Percentiles rank a stretch among this genome's conserved stretches.
Evolutionary conservation across 2,329 filamentous ascomycete genomes (phyloP).

Genomic region (Fusarium xylarioides): DNA sequence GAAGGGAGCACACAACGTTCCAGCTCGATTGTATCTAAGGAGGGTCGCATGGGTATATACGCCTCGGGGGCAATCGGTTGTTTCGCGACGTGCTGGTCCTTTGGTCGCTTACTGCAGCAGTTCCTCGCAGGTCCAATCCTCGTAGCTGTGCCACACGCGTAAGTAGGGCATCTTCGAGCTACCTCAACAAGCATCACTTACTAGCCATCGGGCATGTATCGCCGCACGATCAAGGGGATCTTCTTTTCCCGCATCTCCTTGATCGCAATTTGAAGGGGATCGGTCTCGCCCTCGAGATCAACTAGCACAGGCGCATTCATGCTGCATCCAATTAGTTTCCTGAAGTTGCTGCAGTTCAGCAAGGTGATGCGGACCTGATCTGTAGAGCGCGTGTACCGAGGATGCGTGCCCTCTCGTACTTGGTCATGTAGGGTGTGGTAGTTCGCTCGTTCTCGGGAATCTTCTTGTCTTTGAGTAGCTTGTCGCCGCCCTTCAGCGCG

Average conservation of each 20-base stretch:
- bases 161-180: neutral
- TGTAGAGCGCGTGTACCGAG: constrained; percentile 92
- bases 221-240: constrained; percentile 92
- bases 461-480: constrained; percentile 80
- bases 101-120: constrained; percentile 67
- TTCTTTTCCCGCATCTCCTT: constrained; percentile 99
- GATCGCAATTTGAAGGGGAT: constrained; percentile 95
- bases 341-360: neutral
- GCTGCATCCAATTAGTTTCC: constrained; percentile 57
- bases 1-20: constrained; percentile 28
- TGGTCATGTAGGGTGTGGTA: constrained; percentile 99
- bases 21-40: constrained; percentile 40
- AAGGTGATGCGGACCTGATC: constrained; percentile 75
- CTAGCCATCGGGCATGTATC: constrained; percentile 97
- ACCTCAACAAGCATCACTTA: constrained; percentile 58
- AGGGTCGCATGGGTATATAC: constrained; percentile 40
- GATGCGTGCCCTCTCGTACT: constrained; percentile 95
- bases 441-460: constrained; percentile 87
- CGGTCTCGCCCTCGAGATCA: constrained; percentile 96
- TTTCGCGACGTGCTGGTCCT: constrained; percentile 18
- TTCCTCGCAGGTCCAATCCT: constrained; percentile 99
- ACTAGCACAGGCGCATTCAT: constrained; percentile 98
- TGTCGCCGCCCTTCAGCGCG: constrained; percentile 61
- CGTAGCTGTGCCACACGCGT: constrained; percentile 71
- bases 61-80: constrained; percentile 33